Evolutionary conservation across 441 rosid species (phyloP).

Genomic region (Eruca vesicaria): DNA sequence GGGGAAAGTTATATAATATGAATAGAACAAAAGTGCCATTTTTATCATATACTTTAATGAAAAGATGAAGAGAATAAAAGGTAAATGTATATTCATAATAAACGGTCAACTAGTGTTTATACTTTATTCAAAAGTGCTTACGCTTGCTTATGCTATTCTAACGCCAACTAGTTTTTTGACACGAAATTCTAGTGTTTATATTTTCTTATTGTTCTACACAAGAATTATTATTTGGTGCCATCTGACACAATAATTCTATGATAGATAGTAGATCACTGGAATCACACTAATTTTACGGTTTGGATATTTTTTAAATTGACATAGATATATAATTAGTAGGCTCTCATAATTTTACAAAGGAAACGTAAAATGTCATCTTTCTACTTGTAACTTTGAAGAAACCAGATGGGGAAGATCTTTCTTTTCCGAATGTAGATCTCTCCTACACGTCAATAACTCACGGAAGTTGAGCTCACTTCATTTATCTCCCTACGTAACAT

Average conservation of each 20-base stretch:
- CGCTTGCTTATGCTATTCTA: not conserved
- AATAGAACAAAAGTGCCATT: too few relatives aligned
- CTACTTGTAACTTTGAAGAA: not conserved
- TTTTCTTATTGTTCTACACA: not conserved
- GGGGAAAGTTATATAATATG: too few relatives aligned
- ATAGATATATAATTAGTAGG: not conserved
- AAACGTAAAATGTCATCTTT: not conserved
- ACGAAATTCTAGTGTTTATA: not conserved
- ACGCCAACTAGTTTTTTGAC: not conserved
- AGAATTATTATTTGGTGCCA: not conserved
- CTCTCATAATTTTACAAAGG: not conserved
- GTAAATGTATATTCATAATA: too few relatives aligned
- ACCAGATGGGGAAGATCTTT: not conserved
- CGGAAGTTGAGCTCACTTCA: not conserved
- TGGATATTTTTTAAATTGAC: not conserved
- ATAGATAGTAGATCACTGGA: not conserved
- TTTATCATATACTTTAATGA: too few relatives aligned
- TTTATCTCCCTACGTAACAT: not conserved
- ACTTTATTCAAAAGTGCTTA: not conserved
- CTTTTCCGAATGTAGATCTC: not conserved
- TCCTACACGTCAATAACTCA: constrained; percentile 6
- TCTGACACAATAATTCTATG: not conserved
- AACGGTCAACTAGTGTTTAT: too few relatives aligned
- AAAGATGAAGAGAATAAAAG: too few relatives aligned
- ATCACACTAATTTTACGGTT: not conserved